These are phyloP conservation scores for Sporobolomyces roseus DNA, from an alignment of 768 basidiomycete genomes.

Conservation along the genomic window DNA sequence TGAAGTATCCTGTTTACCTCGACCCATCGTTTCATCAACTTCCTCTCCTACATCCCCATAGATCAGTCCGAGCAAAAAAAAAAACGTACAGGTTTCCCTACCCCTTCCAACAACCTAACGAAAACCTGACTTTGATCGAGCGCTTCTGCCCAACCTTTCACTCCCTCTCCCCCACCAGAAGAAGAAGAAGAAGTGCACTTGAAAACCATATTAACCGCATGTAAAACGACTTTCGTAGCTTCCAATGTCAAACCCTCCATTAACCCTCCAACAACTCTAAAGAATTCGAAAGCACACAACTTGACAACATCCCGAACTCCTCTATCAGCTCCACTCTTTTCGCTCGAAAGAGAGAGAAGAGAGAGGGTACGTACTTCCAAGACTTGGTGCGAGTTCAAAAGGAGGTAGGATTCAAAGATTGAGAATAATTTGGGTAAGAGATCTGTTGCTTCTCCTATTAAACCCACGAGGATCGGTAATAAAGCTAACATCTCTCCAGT, in stretches of 20 bases:
- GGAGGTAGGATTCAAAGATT: conserved; percentile 71
- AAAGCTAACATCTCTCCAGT: conserved; percentile 57
- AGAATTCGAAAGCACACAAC: conserved; percentile 51
- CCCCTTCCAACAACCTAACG: conserved; percentile 57
- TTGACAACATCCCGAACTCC: conserved; percentile 19
- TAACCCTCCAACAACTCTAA: conserved; percentile 54
- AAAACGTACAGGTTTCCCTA: conserved; percentile 47
- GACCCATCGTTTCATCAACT: neutral
- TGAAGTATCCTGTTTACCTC: conserved; percentile 19
- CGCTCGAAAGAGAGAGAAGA: neutral
- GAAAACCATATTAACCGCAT: conserved; percentile 59
- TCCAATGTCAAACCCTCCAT: conserved; percentile 61
- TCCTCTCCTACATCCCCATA: neutral
- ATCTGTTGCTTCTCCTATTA: conserved; percentile 68
- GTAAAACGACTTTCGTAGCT: conserved; percentile 52
- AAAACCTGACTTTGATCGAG: conserved; percentile 74
- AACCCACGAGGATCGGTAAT: conserved; percentile 58
- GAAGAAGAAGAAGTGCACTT: conserved; percentile 60
- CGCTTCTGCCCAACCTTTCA: conserved; percentile 62
- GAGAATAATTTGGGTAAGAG: conserved; percentile 64
- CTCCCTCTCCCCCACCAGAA: neutral
- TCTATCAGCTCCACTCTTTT: neutral
- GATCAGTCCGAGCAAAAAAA: neutral
- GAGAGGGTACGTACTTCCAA: conserved; percentile 56
- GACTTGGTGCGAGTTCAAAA: conserved; percentile 64